Evolutionary conservation across 2,329 filamentous ascomycete genomes (phyloP).

Genomic region (Talaromyces rugulosus): DNA sequence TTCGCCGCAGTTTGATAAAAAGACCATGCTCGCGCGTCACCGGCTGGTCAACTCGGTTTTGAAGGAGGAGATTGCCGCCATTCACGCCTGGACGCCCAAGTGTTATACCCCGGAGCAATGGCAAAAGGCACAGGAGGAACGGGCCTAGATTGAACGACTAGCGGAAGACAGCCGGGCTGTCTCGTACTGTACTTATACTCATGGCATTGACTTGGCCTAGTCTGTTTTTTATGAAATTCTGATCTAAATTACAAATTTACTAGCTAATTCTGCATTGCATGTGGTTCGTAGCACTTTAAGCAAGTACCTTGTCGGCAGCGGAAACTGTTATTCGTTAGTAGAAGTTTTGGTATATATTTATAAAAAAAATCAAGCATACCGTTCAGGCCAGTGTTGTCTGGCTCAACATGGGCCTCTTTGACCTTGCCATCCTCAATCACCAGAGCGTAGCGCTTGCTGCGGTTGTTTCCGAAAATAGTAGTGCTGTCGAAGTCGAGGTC

Average conservation of each 20-base stretch:
- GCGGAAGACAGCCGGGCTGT: slow-evolving; percentile 6
- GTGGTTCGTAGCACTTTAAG: slow-evolving; percentile 20
- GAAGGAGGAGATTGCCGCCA: slow-evolving; percentile 81
- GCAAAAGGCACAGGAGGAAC: slow-evolving; percentile 58
- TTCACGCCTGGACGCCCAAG: slow-evolving; percentile 93
- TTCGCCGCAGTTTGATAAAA: slow-evolving; percentile 64
- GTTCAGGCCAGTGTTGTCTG: slow-evolving; percentile 78
- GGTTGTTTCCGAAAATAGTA: slow-evolving; percentile 73
- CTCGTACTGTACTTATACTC: neutral
- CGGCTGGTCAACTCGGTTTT: slow-evolving; percentile 78
- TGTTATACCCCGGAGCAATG: slow-evolving; percentile 90
- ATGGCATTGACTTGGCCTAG: neutral
- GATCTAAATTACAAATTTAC: neutral
- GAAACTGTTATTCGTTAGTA: slow-evolving; percentile 36
- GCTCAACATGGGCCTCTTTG: slow-evolving; percentile 74
- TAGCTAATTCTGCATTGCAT: neutral
- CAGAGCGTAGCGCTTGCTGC: slow-evolving; percentile 85
- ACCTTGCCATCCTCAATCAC: slow-evolving; percentile 82
- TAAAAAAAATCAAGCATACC: slow-evolving; percentile 52
- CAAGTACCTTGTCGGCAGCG: slow-evolving; percentile 47
- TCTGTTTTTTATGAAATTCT: neutral
- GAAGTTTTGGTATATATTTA: neutral
- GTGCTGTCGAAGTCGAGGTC: slow-evolving; percentile 77
- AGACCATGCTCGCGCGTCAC: slow-evolving; percentile 76
- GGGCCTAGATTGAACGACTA: slow-evolving; percentile 13